Evolutionary conservation across 164 flowering plant species (phyloP).

Genomic region (Cinnamomum chago): DNA sequence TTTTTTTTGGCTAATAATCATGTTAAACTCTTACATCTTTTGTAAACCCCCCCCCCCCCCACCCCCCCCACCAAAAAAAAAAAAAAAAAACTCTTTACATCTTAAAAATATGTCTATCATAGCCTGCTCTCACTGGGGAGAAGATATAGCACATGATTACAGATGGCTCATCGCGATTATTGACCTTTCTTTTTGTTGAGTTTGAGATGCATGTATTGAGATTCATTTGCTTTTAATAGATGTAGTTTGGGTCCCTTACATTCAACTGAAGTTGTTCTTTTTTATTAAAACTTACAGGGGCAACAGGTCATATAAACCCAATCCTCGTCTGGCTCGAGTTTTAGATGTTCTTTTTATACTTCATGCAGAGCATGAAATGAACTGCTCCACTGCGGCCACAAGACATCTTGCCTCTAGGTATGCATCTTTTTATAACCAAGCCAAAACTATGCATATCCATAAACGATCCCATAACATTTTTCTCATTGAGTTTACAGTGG

Average conservation of each 20-base stretch:
- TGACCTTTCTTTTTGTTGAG: background rate
- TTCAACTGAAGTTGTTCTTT: background rate
- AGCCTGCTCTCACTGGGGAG: no score
- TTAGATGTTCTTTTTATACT: slow-evolving; percentile 85
- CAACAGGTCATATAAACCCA: slow-evolving; percentile 82
- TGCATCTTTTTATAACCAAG: slow-evolving; percentile 1
- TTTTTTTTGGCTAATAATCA: background rate
- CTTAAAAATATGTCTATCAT: no score
- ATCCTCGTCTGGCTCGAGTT: slow-evolving; percentile 91
- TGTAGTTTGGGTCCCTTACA: background rate
- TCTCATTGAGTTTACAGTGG: slow-evolving; percentile 45
- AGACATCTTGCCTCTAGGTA: slow-evolving; percentile 98
- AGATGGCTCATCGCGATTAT: background rate
- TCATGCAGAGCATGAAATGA: slow-evolving; percentile 99
- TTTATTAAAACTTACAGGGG: slow-evolving; percentile 50
- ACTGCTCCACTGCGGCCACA: slow-evolving; percentile 98
- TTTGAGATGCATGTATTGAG: background rate
- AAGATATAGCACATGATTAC: no score
- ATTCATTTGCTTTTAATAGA: no score
- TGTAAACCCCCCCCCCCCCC: no score
- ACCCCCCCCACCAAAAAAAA: no score
- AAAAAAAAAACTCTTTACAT: no score
- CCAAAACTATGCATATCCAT: slow-evolving; percentile 5
- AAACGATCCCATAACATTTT: background rate
- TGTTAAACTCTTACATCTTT: background rate